Base-by-base conservation (phyloP, 2,329 filamentous ascomycete genomes). In the Aspergillus sp. region DNA sequence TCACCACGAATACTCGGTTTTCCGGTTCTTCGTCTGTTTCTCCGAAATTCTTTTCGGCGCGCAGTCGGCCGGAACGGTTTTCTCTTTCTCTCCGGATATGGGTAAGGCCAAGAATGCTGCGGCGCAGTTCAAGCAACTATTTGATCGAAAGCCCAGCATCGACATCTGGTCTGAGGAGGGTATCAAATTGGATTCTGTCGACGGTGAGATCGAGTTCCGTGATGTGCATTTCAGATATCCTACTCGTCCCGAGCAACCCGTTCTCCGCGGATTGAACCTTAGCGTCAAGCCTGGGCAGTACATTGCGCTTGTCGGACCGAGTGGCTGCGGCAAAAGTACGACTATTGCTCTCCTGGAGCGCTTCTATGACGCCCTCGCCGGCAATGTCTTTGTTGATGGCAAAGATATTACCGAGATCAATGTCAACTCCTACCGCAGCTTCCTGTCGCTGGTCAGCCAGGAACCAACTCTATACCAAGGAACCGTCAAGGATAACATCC, bases 391-490 rank as follows among this genome's bases (percentile, higher is more conserved):
- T 59, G 82, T 98, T 18, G 94, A 98, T 69, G 91, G 88, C 57
- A 86, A 88, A 63, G 91, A 96, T 63, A 91, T 98, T 68, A 89
- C 87, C 60, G 83, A 82, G 11, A 81, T 97, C 52, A 94, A 96
- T 69, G 82, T 96, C 70, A 92, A 91, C 75, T 87, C 93, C 57
- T 97, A 97, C 78, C 89, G 95, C 55, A 87, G 84, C 18, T 86
- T 88, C 73, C 85, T 98, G 63, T 90, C 94, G 0, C 87, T 99
- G 10, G 94, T 99, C 14, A 92, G 90, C 36, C 95, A 98, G 73
- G 95, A 98, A 73, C 94, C 95, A 0, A 96, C 94, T 0, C 80
- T 99, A 0, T 99, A 97, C 77, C 92, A 96, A 74, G 95, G 94
- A 49, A 93, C 90, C 0, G 91, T 99, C 69, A 86, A 84, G 65